A percentile compares a stretch with the other conserved stretches of the same genome.
Conservation (phyloP, 169 alveolate genomes). For the Theileria annulata region DNA sequence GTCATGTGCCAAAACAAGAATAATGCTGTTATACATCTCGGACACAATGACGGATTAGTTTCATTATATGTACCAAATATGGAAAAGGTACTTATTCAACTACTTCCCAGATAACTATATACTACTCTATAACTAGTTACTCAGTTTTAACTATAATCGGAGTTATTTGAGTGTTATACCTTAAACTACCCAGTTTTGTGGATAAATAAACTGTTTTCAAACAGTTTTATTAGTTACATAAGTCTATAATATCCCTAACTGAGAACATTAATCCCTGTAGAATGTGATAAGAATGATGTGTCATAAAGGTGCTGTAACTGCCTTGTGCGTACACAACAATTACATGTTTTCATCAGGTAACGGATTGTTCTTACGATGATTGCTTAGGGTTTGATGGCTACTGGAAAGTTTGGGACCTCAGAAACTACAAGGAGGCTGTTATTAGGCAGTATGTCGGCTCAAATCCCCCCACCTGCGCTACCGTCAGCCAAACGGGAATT, state of each 20-base stretch:
- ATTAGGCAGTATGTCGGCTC: constrained; percentile 31
- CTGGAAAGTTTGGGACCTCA: constrained; percentile 92
- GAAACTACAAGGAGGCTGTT: constrained; percentile 77
- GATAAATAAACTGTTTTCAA: too few species aligned
- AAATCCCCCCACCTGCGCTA: constrained; percentile 52
- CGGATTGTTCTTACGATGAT: background rate
- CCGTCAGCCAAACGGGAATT: constrained; percentile 59
- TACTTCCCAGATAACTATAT: background rate
- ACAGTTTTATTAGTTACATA: too few species aligned
- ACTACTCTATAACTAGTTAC: too few species aligned
- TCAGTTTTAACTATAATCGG: too few species aligned
- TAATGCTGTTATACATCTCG: constrained; percentile 90
- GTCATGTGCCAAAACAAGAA: constrained; percentile 85
- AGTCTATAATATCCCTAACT: background rate
- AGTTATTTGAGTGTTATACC: too few species aligned
- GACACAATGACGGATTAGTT: constrained; percentile 91
- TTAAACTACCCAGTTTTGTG: too few species aligned
- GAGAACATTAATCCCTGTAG: background rate
- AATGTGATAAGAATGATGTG: constrained; percentile 63
- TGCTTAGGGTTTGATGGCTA: constrained; percentile 73
- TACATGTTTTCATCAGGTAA: constrained; percentile 68
- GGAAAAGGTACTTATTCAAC: constrained; percentile 45
- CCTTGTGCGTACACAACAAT: constrained; percentile 64
- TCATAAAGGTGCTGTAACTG: constrained; percentile 71
- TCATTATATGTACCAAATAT: constrained; percentile 95